These are phyloP conservation scores for Neoconidiobolus thromboides DNA, from an alignment of 371 early-diverging fungal genomes.

Conservation along the genomic window DNA sequence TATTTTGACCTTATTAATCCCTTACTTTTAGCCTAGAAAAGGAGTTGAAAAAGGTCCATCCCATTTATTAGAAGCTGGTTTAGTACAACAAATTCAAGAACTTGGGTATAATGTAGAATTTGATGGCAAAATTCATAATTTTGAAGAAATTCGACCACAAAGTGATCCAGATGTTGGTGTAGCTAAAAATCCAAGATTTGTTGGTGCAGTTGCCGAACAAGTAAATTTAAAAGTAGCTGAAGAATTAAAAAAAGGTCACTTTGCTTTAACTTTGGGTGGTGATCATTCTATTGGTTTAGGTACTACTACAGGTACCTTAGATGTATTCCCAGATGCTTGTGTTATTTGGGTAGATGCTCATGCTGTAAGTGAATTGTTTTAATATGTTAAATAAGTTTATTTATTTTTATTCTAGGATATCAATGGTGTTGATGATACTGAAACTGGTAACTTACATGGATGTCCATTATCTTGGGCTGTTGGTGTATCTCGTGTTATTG, in stretches of 20 bases:
- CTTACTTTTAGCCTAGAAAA: constrained; percentile 34
- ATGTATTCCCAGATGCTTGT: constrained; percentile 65
- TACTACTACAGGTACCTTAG: constrained; percentile 64
- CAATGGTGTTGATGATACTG: constrained; percentile 79
- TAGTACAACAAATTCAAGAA: constrained; percentile 59
- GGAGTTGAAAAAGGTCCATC: constrained; percentile 86
- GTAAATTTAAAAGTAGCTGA: constrained; percentile 43
- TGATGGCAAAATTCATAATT: constrained; percentile 39
- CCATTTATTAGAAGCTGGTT: constrained; percentile 61
- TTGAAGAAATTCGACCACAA: constrained; percentile 27
- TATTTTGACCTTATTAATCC: not conserved
- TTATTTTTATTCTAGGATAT: constrained; percentile 42
- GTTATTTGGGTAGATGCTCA: constrained; percentile 96
- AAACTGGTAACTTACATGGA: constrained; percentile 89
- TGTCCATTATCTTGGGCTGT: constrained; percentile 83
- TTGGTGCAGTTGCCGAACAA: constrained; percentile 51
- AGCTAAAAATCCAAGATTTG: constrained; percentile 70
- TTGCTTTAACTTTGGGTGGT: constrained; percentile 85
- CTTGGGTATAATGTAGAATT: constrained; percentile 63
- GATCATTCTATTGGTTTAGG: constrained; percentile 90
- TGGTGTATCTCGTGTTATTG: constrained; percentile 36
- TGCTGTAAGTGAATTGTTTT: constrained; percentile 36
- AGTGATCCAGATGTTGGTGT: constrained; percentile 47
- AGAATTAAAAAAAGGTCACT: constrained; percentile 39
- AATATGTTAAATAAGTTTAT: too few relatives aligned